Base-by-base conservation (phyloP, 805 yeast genomes). In the Sugiyamaella floridensis region DNA sequence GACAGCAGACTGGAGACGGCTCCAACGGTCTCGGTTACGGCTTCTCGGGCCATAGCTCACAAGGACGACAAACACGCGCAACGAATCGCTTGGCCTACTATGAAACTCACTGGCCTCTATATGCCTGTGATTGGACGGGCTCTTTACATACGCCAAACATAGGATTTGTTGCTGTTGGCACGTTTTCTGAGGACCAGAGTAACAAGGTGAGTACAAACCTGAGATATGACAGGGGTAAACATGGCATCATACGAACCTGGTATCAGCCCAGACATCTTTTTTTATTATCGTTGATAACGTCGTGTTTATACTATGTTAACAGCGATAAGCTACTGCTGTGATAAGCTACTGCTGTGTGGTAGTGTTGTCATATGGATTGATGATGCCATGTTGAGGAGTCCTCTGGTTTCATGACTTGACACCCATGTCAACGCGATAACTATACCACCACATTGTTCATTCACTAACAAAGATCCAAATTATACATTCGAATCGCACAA, bases 181-280 rank as follows among this genome's bases (percentile, higher is more conserved):
- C 96, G 0, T 88, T 82, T 64, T 78, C 86, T 54, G 97, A 90
- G 66, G 95, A 88, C 48, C 72, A 81, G 26, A 71, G 75, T 42
- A 90, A 90, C 68, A 79, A 79, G 58, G 65, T 89, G 29, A 40
- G 54, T 50, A n/a, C 14, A 29, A 29, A 11, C 34, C 10, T 29
- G 34, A 29, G 11, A 11, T 7, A 29, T 29, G 34, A 29, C 7
- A n/a, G n/a, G n/a, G n/a, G n/a, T n/a, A n/a, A n/a, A n/a, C n/a
- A n/a, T n/a, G n/a, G n/a, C n/a, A n/a, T n/a, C n/a, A n/a, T n/a
- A n/a, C n/a, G n/a, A n/a, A n/a, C n/a, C n/a, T n/a, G n/a, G n/a
- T n/a, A n/a, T n/a, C n/a, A n/a, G n/a, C n/a, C n/a, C n/a, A n/a
- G n/a, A n/a, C n/a, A n/a, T n/a, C n/a, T n/a, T n/a, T n/a, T n/a